Conservation (phyloP, 176 grass and related monocot genomes). For the Hyparrhenia diplandra region DNA sequence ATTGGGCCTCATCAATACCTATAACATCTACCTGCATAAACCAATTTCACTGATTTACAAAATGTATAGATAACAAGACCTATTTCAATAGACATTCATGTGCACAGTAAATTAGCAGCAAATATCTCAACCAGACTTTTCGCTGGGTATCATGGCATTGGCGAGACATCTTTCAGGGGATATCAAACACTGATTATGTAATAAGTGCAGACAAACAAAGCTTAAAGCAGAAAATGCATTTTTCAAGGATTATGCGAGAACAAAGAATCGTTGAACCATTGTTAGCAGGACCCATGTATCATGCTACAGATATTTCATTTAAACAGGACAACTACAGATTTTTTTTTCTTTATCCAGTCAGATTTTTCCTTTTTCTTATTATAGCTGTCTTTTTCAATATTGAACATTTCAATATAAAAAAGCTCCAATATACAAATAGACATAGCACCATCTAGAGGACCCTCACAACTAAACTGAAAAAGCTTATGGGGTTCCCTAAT, state of each 20-base stretch:
- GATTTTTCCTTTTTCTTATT: neutral
- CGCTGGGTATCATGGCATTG: neutral
- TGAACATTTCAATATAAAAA: neutral
- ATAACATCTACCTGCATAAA: slow-evolving; percentile 79
- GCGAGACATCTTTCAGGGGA: neutral
- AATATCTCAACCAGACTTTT: neutral
- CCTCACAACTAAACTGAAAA: neutral
- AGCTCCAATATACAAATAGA: neutral
- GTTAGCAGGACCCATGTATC: neutral
- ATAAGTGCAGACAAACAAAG: neutral
- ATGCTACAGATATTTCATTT: neutral
- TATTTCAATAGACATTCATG: neutral
- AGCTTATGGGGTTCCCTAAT: neutral
- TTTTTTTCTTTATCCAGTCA: too few species aligned
- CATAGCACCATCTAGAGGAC: neutral
- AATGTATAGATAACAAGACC: neutral
- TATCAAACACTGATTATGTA: neutral
- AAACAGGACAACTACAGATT: neutral
- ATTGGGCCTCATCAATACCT: slow-evolving; percentile 96
- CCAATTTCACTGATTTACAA: neutral
- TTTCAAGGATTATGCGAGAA: neutral
- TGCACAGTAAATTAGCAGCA: neutral
- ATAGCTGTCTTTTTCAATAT: neutral
- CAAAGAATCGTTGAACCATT: neutral
- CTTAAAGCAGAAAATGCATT: neutral